Base-by-base conservation (phyloP, 1,284 basidiomycete genomes). In the Microbotryum violaceum region DNA sequence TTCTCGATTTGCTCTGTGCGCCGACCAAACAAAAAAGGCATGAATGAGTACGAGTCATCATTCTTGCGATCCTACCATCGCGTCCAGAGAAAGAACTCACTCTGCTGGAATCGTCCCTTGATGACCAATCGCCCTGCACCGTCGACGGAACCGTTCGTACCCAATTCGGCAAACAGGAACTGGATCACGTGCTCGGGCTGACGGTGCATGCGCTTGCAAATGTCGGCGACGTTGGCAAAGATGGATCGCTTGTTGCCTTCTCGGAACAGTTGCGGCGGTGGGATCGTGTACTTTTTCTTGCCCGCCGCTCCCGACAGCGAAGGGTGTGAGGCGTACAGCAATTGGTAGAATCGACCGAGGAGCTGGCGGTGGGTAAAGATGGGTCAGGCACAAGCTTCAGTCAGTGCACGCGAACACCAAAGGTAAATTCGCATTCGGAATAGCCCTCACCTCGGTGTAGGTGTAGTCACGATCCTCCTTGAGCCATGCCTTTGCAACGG, bases 121-220 rank as follows among this genome's bases (percentile, higher is more conserved):
- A 99, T 97, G 70, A 98, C 89, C 61, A 99, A 81, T 59, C 94
- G 86, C 47, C 90, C 89, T 5, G 85, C 83, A 63, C 92, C 96
- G 73, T 97, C 96, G 55, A 97, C 89, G 55, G 88, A 91, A 63
- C 94, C 94, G 52, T 88, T 93, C 16, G 96, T 98, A 80, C 96
- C 96, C 86, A 98, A 85, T 79, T 99, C 94, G 58, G 96, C 86
- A 76, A 97, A 97, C 70, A 98, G 80, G 82, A 91, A 99, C 77
- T 91, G 87, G 70, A 97, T 97, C 71, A 97, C 91, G 75, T 99
- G 96, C 78, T 98, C 96, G n/a, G 94, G 92, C 78, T 91, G 88
- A 75, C 94, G 83, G 79, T 97, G 94, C 92, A 99, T 97, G 58
- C 90, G 85, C 78, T 89, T 93, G 83, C 94, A 97, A 71, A 99